Conservation (phyloP, 371 early-diverging fungal genomes). For the Edhazardia aedis region DNA sequence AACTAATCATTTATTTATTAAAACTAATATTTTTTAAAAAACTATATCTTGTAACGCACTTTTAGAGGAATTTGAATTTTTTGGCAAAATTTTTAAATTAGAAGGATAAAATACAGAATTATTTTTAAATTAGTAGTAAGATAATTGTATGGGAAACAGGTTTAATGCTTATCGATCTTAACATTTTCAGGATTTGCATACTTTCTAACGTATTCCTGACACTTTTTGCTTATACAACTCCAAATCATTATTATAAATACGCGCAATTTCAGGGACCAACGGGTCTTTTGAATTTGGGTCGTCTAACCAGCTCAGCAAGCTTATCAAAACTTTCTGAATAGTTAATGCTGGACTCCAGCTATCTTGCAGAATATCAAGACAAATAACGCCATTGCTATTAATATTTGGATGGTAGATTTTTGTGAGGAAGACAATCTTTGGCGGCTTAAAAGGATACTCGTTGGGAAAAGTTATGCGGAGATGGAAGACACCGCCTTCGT, state of each 20-base stretch:
- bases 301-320: slow-evolving; percentile 79
- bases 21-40: too few species aligned
- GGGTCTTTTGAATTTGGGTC: slow-evolving; percentile 91
- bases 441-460: slow-evolving; percentile 96
- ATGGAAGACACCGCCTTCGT: slow-evolving; percentile 73
- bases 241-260: slow-evolving; percentile 74
- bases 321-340: slow-evolving; percentile 71
- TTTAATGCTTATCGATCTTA: too few species aligned
- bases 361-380: slow-evolving; percentile 84
- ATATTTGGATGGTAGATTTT: slow-evolving; percentile 86
- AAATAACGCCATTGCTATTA: slow-evolving; percentile 86
- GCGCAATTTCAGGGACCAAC: slow-evolving; percentile 81
- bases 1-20: too few species aligned
- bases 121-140: too few species aligned
- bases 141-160: too few species aligned
- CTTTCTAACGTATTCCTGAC: not conserved
- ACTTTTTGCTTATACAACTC: slow-evolving; percentile 1
- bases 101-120: too few species aligned
- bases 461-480: slow-evolving; percentile 84
- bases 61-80: too few species aligned
- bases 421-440: slow-evolving; percentile 54
- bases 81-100: too few species aligned
- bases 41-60: too few species aligned
- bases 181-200: too few species aligned
- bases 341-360: slow-evolving; percentile 97